Conservation (phyloP, 139 green algal species). For the Tetraselmis chui region DNA sequence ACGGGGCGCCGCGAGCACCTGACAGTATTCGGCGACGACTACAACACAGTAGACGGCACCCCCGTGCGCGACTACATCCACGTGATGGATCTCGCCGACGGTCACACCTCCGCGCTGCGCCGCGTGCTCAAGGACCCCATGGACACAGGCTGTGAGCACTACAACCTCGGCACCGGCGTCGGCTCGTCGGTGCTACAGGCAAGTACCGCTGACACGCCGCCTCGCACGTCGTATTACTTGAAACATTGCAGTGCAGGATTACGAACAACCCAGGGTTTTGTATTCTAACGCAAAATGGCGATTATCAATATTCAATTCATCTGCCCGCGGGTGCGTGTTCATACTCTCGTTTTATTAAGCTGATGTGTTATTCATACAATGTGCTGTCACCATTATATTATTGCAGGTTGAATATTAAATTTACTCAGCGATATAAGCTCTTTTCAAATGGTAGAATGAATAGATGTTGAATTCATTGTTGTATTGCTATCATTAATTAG, state of each 20-base stretch:
- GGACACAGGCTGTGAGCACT: constrained; percentile 60
- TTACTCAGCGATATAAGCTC: too few species aligned
- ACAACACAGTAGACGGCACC: constrained; percentile 81
- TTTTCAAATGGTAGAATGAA: too few species aligned
- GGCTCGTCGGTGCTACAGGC: neutral
- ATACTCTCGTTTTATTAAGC: too few species aligned
- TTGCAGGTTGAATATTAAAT: too few species aligned
- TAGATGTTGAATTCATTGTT: too few species aligned
- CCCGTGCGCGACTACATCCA: constrained; percentile 98
- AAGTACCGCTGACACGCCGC: too few species aligned
- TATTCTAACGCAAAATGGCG: constrained; percentile 66
- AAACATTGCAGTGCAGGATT: constrained; percentile 97
- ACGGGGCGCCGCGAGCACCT: constrained; percentile 76
- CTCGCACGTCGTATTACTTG: constrained; percentile 83
- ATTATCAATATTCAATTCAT: too few species aligned
- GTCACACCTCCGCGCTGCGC: constrained; percentile 78
- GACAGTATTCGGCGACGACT: constrained; percentile 91
- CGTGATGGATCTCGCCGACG: constrained; percentile 86
- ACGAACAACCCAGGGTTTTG: constrained; percentile 86
- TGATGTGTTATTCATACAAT: too few species aligned
- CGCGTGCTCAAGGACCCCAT: constrained; percentile 52
- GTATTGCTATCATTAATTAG: too few species aligned
- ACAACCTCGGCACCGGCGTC: constrained; percentile 90
- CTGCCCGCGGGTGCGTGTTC: too few species aligned
- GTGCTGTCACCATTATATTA: too few species aligned